phyloP scores from a whole-genome alignment of 345 rosid genomes.

The Psidium friedrichsthalianum region DNA sequence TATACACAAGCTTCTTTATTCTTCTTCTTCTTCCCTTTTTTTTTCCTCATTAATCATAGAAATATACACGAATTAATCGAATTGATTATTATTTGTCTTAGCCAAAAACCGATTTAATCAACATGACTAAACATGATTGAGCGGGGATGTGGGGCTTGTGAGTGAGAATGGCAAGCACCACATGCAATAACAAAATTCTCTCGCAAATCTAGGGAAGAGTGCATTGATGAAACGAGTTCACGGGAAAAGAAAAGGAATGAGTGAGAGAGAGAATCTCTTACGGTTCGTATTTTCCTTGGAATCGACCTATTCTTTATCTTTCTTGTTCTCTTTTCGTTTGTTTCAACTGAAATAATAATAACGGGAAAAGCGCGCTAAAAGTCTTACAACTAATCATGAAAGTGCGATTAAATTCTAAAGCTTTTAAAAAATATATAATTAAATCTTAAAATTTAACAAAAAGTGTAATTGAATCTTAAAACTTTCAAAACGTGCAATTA shows the following conservation, averaged over 20 bases:
- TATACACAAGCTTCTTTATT: neutral
- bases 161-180: neutral
- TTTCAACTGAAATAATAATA: neutral
- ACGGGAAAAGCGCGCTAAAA: too few species aligned
- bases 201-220: neutral
- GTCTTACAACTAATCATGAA: too few species aligned
- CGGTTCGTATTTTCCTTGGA: neutral
- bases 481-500: too few species aligned
- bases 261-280: neutral
- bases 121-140: neutral
- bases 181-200: neutral
- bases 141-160: neutral
- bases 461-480: too few species aligned
- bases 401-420: too few species aligned
- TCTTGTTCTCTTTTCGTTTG: neutral
- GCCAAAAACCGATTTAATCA: neutral
- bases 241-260: neutral
- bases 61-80: neutral
- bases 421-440: rapidly evolving
- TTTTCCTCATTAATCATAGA: neutral
- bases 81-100: neutral
- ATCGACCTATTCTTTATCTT: neutral
- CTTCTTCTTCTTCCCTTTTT: neutral
- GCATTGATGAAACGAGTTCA: neutral
- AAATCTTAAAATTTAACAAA: too few species aligned